Base-by-base conservation (phyloP, 805 yeast genomes). In the Teunomyces gatunensis region DNA sequence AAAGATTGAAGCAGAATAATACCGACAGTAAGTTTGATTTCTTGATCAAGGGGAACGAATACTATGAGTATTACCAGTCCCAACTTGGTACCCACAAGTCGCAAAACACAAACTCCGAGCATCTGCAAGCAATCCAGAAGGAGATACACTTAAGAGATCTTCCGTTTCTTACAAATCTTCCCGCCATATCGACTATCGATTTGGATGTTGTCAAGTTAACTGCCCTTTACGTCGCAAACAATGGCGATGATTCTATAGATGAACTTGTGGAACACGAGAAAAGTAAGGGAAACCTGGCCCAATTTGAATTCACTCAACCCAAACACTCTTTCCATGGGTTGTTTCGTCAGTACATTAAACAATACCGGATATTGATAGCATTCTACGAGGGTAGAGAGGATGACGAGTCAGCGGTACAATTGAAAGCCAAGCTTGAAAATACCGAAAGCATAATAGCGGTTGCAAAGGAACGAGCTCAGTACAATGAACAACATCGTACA, bases 141-240 rank as follows among this genome's bases (percentile, higher is more conserved):
- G 32, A 11, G 18, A 32, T 6, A 17, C 6, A 25, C 15, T 9
- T 12, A 40, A 37, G 27, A 39, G 30, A 33, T 2, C 32, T 45
- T n/a, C 37, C 32, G 13, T 49, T 49, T 33, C 29, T 29, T 30
- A 42, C 56, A 35, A 65, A 56, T 41, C 50, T 60, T 45, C 71
- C 68, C 37, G 64, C 63, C 44, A 70, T 89, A 2, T 80, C 92
- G 0, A 59, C 77, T 0, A 68, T 75, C 27, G 96, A 90, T 61
- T 65, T 86, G 23, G 85, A 85, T 23, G 71, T 86, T 9, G 76
- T 92, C 37, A 86, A 87, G 60, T 57, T 81, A 2, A 80, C 91
- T 1, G 97, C 97, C 0, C 73, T 80, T 45, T 81, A 78, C 56
- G 80, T 80, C 1, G 87, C 89, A 0, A 60, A 72, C 13, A 83